These are phyloP conservation scores for Acacia concinna DNA, from an alignment of 331 rosid species.

Conservation along the genomic window DNA sequence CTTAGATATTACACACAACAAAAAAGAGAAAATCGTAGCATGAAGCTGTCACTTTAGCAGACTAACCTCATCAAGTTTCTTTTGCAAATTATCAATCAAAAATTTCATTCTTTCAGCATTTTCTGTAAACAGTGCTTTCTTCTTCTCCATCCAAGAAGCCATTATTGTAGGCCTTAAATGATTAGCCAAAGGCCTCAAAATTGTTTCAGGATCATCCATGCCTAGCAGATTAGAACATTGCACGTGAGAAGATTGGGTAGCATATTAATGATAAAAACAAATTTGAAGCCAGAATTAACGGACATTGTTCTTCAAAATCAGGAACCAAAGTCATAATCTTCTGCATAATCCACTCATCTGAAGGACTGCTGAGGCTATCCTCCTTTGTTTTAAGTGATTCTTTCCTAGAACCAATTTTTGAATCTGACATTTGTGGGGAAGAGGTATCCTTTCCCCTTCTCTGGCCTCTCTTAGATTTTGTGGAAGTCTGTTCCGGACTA, in stretches of 20 bases:
- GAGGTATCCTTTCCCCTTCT: constrained; percentile 76
- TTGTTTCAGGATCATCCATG: constrained; percentile 64
- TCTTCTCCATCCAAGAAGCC: constrained; percentile 80
- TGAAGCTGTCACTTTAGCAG: constrained; percentile 16
- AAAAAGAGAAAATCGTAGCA: constrained; percentile 10
- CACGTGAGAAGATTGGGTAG: constrained; percentile 36
- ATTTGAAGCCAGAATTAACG: constrained; percentile 35
- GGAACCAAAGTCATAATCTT: constrained; percentile 66
- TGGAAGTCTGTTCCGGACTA: constrained; percentile 58
- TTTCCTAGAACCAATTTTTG: constrained; percentile 68
- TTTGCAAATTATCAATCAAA: constrained; percentile 79
- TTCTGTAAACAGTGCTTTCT: constrained; percentile 72
- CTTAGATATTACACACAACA: neutral
- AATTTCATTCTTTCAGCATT: constrained; percentile 71
- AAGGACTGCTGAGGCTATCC: constrained; percentile 63
- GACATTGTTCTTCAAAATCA: constrained; percentile 94
- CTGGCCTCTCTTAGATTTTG: constrained; percentile 87
- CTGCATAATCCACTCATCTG: constrained; percentile 91
- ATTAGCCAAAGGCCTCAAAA: constrained; percentile 71
- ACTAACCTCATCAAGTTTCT: constrained; percentile 91
- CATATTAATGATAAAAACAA: constrained; percentile 23
- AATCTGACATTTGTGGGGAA: constrained; percentile 53
- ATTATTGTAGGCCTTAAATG: constrained; percentile 76
- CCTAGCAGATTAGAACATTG: constrained; percentile 52
- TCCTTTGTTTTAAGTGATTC: constrained; percentile 67